Percentiles rank a stretch among this genome's conserved stretches.
phyloP scores from a whole-genome alignment of 208 protist species.

The Porcisia hertigi region DNA sequence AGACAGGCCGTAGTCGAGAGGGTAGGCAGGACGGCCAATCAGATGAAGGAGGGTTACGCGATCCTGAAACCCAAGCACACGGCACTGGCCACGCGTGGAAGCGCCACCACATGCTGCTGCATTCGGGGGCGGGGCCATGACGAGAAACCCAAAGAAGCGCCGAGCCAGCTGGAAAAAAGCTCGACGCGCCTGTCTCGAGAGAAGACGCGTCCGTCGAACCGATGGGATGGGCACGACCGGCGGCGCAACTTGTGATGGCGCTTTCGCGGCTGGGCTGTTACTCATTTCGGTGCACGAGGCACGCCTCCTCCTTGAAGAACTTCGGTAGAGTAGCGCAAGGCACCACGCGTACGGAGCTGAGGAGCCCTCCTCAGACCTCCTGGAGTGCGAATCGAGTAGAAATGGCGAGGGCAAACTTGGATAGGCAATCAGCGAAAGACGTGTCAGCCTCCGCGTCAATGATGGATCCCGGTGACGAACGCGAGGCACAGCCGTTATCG shows the following conservation, averaged over 20 bases:
- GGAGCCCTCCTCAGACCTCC: background rate
- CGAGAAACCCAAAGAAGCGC: constrained; percentile 25
- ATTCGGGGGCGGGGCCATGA: constrained; percentile 1
- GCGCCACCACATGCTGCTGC: background rate
- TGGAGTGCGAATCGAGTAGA: background rate
- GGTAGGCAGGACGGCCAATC: constrained; percentile 46
- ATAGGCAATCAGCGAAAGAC: constrained; percentile 10
- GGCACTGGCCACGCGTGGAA: constrained; percentile 11
- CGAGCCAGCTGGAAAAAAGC: constrained; percentile 28
- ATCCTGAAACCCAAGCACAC: constrained; percentile 47
- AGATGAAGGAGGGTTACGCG: constrained; percentile 50
- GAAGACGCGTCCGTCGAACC: background rate
- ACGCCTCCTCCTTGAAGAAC: background rate
- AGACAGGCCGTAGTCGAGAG: constrained; percentile 34
- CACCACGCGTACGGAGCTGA: constrained; percentile 19
- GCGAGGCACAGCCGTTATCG: background rate
- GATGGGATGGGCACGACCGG: background rate
- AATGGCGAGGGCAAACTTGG: constrained; percentile 25
- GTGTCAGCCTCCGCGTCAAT: background rate
- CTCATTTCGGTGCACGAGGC: background rate
- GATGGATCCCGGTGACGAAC: background rate
- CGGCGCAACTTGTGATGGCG: background rate
- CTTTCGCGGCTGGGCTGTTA: background rate
- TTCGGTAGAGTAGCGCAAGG: constrained; percentile 8
- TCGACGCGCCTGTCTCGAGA: constrained; percentile 14